Conservation (phyloP, 768 basidiomycete species). For the Amanita exitialis region DNA sequence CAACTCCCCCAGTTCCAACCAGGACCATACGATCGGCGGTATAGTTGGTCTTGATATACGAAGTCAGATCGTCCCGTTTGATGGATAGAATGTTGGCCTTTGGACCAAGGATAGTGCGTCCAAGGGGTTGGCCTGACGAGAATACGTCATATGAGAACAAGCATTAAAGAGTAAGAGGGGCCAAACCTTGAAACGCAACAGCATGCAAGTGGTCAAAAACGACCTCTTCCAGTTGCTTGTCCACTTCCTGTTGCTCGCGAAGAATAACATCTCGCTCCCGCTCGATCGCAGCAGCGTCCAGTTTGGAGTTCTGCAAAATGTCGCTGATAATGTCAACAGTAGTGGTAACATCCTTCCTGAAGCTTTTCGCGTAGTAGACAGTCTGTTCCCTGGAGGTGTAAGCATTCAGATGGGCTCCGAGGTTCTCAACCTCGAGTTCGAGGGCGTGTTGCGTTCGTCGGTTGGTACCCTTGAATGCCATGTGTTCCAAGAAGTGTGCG, state of each 20-base stretch:
- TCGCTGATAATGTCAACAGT: conserved; percentile 97
- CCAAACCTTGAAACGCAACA: conserved; percentile 90
- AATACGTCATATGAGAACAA: conserved; percentile 3
- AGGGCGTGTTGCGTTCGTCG: conserved; percentile 81
- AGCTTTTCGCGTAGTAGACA: conserved; percentile 98
- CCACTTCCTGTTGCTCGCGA: conserved; percentile 97
- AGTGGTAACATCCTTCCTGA: conserved; percentile 85
- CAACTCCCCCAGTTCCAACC: conserved; percentile 92
- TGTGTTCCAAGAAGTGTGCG: conserved; percentile 97
- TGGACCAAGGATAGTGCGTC: conserved; percentile 95
- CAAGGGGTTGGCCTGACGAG: conserved; percentile 76
- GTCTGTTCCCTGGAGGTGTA: conserved; percentile 99
- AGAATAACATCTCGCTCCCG: conserved; percentile 94
- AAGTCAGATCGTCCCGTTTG: conserved; percentile 76
- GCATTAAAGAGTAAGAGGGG: background rate
- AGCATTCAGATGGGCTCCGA: conserved; percentile 95
- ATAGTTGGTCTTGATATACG: conserved; percentile 97
- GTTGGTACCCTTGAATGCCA: conserved; percentile 96
- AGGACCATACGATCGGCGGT: conserved; percentile 98
- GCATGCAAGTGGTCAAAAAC: conserved; percentile 98
- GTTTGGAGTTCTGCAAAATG: conserved; percentile 94
- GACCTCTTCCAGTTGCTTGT: conserved; percentile 97
- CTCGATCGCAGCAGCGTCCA: conserved; percentile 82
- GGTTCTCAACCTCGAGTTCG: conserved; percentile 95
- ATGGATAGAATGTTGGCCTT: conserved; percentile 95